These are phyloP conservation scores for Hypoxylon sp. DNA, from an alignment of 2,329 filamentous ascomycete genomes.

Conservation along the genomic window DNA sequence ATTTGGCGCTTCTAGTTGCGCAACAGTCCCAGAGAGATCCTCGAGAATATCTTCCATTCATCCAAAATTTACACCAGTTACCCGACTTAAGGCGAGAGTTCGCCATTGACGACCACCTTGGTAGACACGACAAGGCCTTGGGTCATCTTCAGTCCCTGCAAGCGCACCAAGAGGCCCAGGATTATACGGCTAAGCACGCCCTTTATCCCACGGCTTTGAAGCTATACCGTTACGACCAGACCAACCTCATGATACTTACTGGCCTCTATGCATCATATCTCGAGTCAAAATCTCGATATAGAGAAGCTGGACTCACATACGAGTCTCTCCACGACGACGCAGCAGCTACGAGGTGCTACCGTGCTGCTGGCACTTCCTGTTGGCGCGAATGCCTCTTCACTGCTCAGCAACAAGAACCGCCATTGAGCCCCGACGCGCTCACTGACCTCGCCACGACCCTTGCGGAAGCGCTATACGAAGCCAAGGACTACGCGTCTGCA, in stretches of 20 bases:
- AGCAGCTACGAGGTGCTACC: conserved; percentile 83
- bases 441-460: conserved; percentile 74
- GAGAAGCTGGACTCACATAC: conserved; percentile 89
- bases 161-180: conserved; percentile 78
- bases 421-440: conserved; percentile 67
- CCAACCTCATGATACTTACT: conserved; percentile 73
- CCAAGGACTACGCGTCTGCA: conserved; percentile 82
- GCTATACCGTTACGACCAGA: conserved; percentile 82
- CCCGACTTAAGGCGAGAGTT: conserved; percentile 76
- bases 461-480: conserved; percentile 80
- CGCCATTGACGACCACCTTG: conserved; percentile 87
- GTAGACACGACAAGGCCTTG: conserved; percentile 78
- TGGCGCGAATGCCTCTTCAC: conserved; percentile 92
- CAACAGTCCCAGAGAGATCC: conserved; percentile 97
- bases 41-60: conserved; percentile 92
- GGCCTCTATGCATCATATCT: conserved; percentile 82
- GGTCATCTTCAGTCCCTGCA: conserved; percentile 76
- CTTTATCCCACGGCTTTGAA: conserved; percentile 81
- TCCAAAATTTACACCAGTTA: conserved; percentile 84
- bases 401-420: conserved; percentile 71
- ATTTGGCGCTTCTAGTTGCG: conserved; percentile 87
- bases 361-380: conserved; percentile 74
- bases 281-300: conserved; percentile 75
- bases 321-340: conserved; percentile 81
- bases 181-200: conserved; percentile 79